Conservation (phyloP, 2,329 filamentous ascomycete genomes). For the Hypoxylon sp. region DNA sequence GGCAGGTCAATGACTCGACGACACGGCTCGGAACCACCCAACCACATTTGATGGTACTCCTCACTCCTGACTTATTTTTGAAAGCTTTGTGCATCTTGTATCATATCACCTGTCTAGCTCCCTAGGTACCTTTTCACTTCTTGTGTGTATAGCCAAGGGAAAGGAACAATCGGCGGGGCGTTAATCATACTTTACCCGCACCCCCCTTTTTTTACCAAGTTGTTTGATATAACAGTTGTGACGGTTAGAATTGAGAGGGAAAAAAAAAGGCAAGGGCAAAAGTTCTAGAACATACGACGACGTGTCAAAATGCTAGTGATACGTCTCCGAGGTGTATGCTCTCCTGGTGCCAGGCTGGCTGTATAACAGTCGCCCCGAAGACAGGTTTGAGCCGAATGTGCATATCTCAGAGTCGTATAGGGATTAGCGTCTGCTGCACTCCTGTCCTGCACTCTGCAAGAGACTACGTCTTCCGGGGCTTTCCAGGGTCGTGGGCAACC, state of each 20-base stretch:
- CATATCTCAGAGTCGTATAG: slow-evolving; percentile 19
- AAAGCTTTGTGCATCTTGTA: slow-evolving; percentile 34
- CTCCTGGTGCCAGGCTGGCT: slow-evolving; percentile 25
- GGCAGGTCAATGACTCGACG: slow-evolving; percentile 43
- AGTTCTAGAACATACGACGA: slow-evolving; percentile 13
- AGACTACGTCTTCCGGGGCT: slow-evolving; percentile 10
- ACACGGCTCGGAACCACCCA: slow-evolving; percentile 38
- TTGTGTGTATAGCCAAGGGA: slow-evolving; percentile 29
- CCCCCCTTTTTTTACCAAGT: slow-evolving; percentile 2
- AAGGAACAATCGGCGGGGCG: slow-evolving; percentile 21
- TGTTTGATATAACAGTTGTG: slow-evolving; percentile 8
- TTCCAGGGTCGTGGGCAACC: slow-evolving; percentile 4
- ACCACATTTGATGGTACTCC: slow-evolving; percentile 39
- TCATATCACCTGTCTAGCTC: slow-evolving; percentile 37
- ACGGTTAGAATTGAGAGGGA: slow-evolving; percentile 5
- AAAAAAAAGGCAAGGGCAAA: slow-evolving; percentile 4
- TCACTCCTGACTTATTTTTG: slow-evolving; percentile 42
- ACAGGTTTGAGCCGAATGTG: slow-evolving; percentile 5
- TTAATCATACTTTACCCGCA: not conserved
- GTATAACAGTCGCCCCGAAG: slow-evolving; percentile 20
- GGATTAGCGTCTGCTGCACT: slow-evolving; percentile 16
- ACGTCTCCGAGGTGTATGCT: slow-evolving; percentile 17
- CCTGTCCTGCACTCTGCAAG: slow-evolving; percentile 27
- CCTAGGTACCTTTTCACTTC: slow-evolving; percentile 8
- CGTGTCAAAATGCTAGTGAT: slow-evolving; percentile 37